Evolutionary conservation across 2,329 filamentous ascomycete species (phyloP), one percentile per base, ranked within the genome.

Genomic region (Alternaria brassicae): DNA sequence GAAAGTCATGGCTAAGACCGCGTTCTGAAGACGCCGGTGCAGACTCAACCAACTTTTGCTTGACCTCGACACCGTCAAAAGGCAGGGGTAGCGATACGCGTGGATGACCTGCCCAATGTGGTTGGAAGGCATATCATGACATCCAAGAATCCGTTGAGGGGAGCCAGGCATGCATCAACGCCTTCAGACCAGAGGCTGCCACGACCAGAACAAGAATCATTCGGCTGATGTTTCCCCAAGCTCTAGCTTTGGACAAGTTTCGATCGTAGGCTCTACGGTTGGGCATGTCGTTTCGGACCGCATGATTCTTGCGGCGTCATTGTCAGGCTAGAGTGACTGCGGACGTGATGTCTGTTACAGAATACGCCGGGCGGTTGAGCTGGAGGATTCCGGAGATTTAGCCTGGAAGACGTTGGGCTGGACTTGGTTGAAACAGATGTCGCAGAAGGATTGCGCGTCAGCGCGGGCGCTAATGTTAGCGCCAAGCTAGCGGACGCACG

Each of bases 21-120:
- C 32, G 53, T 56, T 4, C 19, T 63, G 34, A 40, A 55, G 34
- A 58, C 25, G 21, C 53, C 45, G 50, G 30, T 58, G 62, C 55
- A 65, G 56, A 60, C 67, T 69, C 67, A 66, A 60, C 66, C 56
- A 41, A 55, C 45, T 41, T 49, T 53, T 25, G 65, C 68, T 63
- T 67, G 61, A 66, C 56, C 27, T 48, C 62, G 62, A 68, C 68
- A 65, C 66, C 23, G 37, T 40, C 37, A 40, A 23, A 23, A 23
- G 37, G 61, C 62, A 63, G 51, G 60, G 32, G 41, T 39, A 34
- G 41, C 39, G 40, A 40, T 12, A 40, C 32, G 59, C 40, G 47
- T 36, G 53, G 21, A 48, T 13, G 44, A 48, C 44, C 44, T 48
- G 44, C 44, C 44, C 44, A 34, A 48, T 51, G 53, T 53, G 58